Base-by-base conservation (phyloP, 495 filamentous ascomycete genomes). In the Penicillium subrubescens region DNA sequence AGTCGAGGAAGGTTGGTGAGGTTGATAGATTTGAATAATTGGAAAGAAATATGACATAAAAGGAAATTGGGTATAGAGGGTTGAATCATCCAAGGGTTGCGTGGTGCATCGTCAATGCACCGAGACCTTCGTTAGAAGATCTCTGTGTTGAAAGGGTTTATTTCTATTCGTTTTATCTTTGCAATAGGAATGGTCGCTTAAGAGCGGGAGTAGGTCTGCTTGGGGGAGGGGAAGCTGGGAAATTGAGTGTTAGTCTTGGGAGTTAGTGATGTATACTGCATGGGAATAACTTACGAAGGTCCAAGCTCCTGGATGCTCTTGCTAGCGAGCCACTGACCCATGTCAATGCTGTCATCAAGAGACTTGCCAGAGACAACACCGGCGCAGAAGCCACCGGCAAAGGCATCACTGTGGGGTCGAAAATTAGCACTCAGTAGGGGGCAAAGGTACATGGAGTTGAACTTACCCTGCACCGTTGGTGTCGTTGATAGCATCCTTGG, bases 291-390 rank as follows among this genome's bases (percentile, higher is more conserved):
- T 82, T 91, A 99, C 92, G 93, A 95, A 80, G 95, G 93, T 69
- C 95, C 95, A 65, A 96, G 81, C 77, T 98, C 95, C 82, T 91
- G 86, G 77, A 99, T 95, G 82, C 92, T 92, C 71, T 94, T 83
- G 62, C 86, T 88, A 10, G 96, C 96, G 60, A 99, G 86, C 95
- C 95, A 99, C 76, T 97, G 92, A 53, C 96, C 95, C 83, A 94
- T 89, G 73, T 97, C 89, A 53, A 98, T 79, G 67, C 83, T 84
- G 62, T 88, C 84, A 55, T 89, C 89, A 14, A 99, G 80, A 46
- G 87, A 75, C 81, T 93, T 90, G 73, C 91, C 93, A 73, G 91
- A 83, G 52, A 96, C 92, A 63, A 99, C 80, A 67, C 93, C 95
- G 53, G 94, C 94, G 52, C 88, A 80, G 80, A 99, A 94, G 63